Evolutionary conservation across 2,329 filamentous ascomycete species (phyloP), one percentile per base, ranked within the genome.

Genomic region (Scolecobasidium constrictum): DNA sequence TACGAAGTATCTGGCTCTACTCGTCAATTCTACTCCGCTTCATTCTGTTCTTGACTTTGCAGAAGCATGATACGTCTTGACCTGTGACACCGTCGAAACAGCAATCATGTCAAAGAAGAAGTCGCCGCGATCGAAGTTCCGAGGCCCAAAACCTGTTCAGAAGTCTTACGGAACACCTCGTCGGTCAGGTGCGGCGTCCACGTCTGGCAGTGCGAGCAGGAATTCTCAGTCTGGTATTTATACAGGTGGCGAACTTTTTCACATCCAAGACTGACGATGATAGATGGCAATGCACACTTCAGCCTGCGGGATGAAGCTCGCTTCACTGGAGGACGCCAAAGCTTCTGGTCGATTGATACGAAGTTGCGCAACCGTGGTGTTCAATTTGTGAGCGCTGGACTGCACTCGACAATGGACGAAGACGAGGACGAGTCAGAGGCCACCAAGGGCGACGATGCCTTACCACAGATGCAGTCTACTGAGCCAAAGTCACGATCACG

Each of bases 351-450:
- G 43, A 56, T 65, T 3, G 65, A 67, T 47, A 58, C 62, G 39
- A 68, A 68, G 48, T 63, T 82, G 39, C 68, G 78, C 46, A 61
- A 79, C 50, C 65, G 69, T 42, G 62, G 63, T 18, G 67, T 83
- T 40, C 56, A 60, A 2, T 83, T 83, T 53, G 69, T 83, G 46
- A 78, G 74, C 53, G 77, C 75, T 23, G 75, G 75, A 17, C 60
- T 50, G 17, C 51, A 62, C 42, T 47, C 59, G 43, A 57, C 58
- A 43, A 52, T 58, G 16, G 31, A 49, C 31, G 52, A 60, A 12
- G 56, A 63, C 22, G 47, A 54, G 12, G 41, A 50, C 11, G 49
- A 48, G 19, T 41, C 47, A 34, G 39, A 49, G 4, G 23, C 45
- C 16, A 23, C 34, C 11, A 47, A 48, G 5, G 38, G 40, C 28